phyloP scores from a whole-genome alignment of 2,329 filamentous ascomycete species.

The Aspergillus pseudoterreus region DNA sequence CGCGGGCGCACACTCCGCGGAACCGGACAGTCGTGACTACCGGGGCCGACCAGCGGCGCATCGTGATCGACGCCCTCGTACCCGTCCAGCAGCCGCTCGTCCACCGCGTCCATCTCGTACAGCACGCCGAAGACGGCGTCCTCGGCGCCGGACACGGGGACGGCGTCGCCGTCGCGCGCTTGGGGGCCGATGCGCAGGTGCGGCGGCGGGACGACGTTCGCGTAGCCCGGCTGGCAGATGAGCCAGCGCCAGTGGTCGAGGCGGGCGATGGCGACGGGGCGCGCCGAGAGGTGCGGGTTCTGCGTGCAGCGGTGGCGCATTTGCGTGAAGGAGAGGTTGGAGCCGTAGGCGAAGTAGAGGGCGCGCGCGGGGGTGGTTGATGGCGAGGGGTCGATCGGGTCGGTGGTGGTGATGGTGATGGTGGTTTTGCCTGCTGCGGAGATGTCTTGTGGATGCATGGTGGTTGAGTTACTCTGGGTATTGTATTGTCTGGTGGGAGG shows the following conservation, averaged over 20 bases:
- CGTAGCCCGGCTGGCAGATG: slow-evolving; percentile 40
- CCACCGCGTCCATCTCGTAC: slow-evolving; percentile 37
- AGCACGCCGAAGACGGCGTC: slow-evolving; percentile 37
- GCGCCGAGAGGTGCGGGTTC: slow-evolving; percentile 29
- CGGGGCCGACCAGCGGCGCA: slow-evolving; percentile 8
- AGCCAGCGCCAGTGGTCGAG: slow-evolving; percentile 40
- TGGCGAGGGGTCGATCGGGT: slow-evolving; percentile 2
- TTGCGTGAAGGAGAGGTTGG: slow-evolving; percentile 41
- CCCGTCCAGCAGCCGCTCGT: slow-evolving; percentile 35
- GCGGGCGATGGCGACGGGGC: slow-evolving; percentile 36
- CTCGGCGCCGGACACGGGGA: slow-evolving; percentile 20
- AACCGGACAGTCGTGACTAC: slow-evolving; percentile 5
- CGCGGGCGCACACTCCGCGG: slow-evolving; percentile 20
- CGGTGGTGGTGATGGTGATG: slow-evolving; percentile 2
- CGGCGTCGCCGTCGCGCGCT: slow-evolving; percentile 11
- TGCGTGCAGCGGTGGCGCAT: slow-evolving; percentile 37
- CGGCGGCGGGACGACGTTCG: slow-evolving; percentile 35
- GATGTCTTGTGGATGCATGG: neutral
- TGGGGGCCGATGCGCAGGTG: slow-evolving; percentile 21
- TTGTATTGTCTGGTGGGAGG: neutral
- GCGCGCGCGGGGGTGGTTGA: slow-evolving; percentile 15
- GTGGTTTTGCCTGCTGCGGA: neutral
- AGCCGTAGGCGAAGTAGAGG: slow-evolving; percentile 44
- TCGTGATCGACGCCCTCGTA: slow-evolving; percentile 35
- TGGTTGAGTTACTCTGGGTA: neutral